These are phyloP conservation scores for Candida schatavii DNA, from an alignment of 805 yeast species.

Conservation along the genomic window DNA sequence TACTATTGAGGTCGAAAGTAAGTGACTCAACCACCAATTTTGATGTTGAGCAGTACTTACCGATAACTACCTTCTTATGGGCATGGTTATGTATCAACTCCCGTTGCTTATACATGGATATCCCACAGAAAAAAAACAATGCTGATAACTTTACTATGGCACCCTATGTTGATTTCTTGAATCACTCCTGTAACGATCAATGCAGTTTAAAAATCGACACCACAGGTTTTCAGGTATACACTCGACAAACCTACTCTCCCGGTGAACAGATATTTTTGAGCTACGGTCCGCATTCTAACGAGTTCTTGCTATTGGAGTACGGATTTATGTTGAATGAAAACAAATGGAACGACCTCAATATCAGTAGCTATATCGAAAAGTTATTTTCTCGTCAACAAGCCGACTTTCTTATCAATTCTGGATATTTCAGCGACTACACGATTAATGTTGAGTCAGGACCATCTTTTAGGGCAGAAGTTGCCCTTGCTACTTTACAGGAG, in stretches of 20 bases:
- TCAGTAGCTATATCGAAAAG: slow-evolving; percentile 43
- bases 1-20: not conserved
- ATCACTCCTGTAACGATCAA: slow-evolving; percentile 60
- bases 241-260: slow-evolving; percentile 22
- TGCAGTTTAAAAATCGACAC: slow-evolving; percentile 47
- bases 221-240: slow-evolving; percentile 52
- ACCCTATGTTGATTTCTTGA: slow-evolving; percentile 85
- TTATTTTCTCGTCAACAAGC: slow-evolving; percentile 36
- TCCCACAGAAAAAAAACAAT: slow-evolving; percentile 50
- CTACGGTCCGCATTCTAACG: slow-evolving; percentile 89
- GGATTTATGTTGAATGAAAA: slow-evolving; percentile 68
- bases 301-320: slow-evolving; percentile 78
- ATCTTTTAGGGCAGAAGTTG: slow-evolving; percentile 76
- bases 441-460: slow-evolving; percentile 46
- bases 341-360: slow-evolving; percentile 68
- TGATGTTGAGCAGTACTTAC: slow-evolving; percentile 7
- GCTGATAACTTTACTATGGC: slow-evolving; percentile 83
- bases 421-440: slow-evolving; percentile 76
- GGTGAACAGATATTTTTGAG: slow-evolving; percentile 65
- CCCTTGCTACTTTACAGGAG: slow-evolving; percentile 57
- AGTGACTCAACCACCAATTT: not conserved
- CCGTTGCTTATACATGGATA: slow-evolving; percentile 78
- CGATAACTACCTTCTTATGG: slow-evolving; percentile 46
- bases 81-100: slow-evolving; percentile 89
- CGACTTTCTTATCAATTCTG: slow-evolving; percentile 46